Evolutionary conservation across 129 eudicot species (phyloP), one percentile per base, ranked within the genome.

Genomic region (Gnaphalium uliginosum): DNA sequence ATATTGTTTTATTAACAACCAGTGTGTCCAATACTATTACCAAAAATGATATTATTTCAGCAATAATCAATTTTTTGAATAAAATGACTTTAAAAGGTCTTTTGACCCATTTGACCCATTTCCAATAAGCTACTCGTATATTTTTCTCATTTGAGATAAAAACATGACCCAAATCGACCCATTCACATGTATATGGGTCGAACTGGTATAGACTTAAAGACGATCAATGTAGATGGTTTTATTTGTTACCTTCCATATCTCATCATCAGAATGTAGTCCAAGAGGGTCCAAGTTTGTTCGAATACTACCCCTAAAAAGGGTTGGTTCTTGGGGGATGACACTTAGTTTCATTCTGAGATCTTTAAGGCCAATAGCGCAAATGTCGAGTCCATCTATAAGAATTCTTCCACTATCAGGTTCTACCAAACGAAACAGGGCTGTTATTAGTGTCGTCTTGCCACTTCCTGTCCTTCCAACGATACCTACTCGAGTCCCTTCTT

Each of bases 381-480:
- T 87, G 66, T 89, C 91, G 50, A 89, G 21, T 18, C 86, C 91
- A 64, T 92, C 97, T 66, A 92, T 69, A 26, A 87, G 64, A 8
- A 92, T 87, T 41, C 37, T 79, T 30, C 96, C 97, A 14, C 86
- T 76, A 41, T 74, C 74, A 22, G 93, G 93, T 46, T 92, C 97
- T 61, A 89, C 96, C 66, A 92, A 76, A 32, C 94, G 92, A 62
- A 92, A 92, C 41, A 92, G 73, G 41, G 98, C 88, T 54, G 96
- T 84, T 58, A 92, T 87, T 0, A 92, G 51, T 26, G 98, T 92
- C 2, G 98, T 92, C 83, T 92, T 92, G 15, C 98, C 98, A 67
- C 98, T 92, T 78, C 98, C 98, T 0, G 98, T 92, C 80, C 98
- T 77, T 76, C 98, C 98, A 6, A 89, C 98, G 56, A 92, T 89